These are phyloP conservation scores for Lavandula angustifolia DNA, from an alignment of 257 asterid genomes.

Conservation along the genomic window DNA sequence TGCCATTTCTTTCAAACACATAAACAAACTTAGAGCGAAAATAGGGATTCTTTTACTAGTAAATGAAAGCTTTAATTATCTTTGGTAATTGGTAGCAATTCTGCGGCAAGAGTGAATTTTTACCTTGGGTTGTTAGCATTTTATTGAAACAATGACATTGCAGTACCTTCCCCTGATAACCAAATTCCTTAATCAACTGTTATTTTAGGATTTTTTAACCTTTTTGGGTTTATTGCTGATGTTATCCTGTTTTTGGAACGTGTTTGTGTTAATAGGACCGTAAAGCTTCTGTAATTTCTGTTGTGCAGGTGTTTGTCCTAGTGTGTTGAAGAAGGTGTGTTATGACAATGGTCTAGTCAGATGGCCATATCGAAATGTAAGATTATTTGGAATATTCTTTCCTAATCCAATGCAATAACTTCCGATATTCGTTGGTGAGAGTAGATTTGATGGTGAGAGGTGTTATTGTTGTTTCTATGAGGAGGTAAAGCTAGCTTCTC, in stretches of 20 bases:
- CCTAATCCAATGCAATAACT: not conserved
- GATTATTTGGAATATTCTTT: conserved; percentile 11
- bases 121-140: not conserved
- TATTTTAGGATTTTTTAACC: not conserved
- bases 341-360: conserved; percentile 63
- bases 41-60: not conserved
- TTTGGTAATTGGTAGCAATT: too few species aligned
- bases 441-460: conserved; percentile 5
- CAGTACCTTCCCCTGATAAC: not conserved
- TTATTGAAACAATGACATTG: not conserved
- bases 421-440: conserved; percentile 1
- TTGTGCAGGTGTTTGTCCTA: conserved; percentile 62
- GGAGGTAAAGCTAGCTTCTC: not conserved
- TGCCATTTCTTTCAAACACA: conserved; percentile 3
- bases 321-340: conserved; percentile 62
- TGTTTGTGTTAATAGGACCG: conserved; percentile 11
- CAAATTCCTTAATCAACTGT: not conserved
- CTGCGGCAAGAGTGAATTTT: conserved; percentile 1
- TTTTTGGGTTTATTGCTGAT: not conserved
- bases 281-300: conserved; percentile 4
- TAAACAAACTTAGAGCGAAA: conserved; percentile 11
- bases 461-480: not conserved
- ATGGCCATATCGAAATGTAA: conserved; percentile 75
- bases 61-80: too few species aligned
- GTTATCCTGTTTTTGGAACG: not conserved